Percentiles rank a stretch among this genome's conserved stretches.
These are phyloP conservation scores for Phtheirospermum japonicum DNA, from an alignment of 257 asterid species.

Conservation along the genomic window DNA sequence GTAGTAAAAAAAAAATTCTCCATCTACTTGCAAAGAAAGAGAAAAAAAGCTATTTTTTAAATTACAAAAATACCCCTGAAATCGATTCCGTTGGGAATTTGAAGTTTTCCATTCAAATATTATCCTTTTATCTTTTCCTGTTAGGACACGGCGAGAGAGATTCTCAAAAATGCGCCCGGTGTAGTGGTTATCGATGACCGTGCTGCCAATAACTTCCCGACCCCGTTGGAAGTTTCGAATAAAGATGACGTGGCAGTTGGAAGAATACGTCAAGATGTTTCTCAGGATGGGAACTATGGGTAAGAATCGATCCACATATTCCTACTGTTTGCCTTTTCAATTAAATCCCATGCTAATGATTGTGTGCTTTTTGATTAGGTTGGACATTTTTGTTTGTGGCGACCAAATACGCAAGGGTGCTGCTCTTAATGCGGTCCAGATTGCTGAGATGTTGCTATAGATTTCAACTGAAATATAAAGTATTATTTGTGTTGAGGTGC, in stretches of 20 bases:
- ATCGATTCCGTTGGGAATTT: background rate
- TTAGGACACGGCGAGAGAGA: slow-evolving; percentile 68
- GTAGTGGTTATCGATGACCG: slow-evolving; percentile 82
- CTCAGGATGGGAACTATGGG: slow-evolving; percentile 90
- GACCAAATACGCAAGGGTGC: slow-evolving; percentile 98
- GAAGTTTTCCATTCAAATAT: background rate
- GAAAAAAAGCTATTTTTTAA: no score
- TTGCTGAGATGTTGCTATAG: slow-evolving; percentile 77
- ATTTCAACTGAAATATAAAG: background rate
- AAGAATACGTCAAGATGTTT: slow-evolving; percentile 82
- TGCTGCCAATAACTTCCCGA: slow-evolving; percentile 74
- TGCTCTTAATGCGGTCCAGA: slow-evolving; percentile 86
- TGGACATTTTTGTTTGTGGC: slow-evolving; percentile 93
- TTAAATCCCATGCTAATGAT: background rate
- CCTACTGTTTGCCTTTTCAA: background rate
- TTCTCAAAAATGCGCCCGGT: slow-evolving; percentile 74
- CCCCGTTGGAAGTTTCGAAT: slow-evolving; percentile 80
- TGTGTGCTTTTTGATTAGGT: slow-evolving; percentile 34
- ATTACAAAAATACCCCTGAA: no score
- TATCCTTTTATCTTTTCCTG: background rate
- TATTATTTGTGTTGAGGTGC: slow-evolving; percentile 23
- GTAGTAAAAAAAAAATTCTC: no score
- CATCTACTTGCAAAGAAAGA: no score
- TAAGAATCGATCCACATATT: slow-evolving; percentile 27
- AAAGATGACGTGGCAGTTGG: slow-evolving; percentile 94